phyloP scores from a whole-genome alignment of 2,329 filamentous ascomycete genomes.

The Triangularia verruculosa region DNA sequence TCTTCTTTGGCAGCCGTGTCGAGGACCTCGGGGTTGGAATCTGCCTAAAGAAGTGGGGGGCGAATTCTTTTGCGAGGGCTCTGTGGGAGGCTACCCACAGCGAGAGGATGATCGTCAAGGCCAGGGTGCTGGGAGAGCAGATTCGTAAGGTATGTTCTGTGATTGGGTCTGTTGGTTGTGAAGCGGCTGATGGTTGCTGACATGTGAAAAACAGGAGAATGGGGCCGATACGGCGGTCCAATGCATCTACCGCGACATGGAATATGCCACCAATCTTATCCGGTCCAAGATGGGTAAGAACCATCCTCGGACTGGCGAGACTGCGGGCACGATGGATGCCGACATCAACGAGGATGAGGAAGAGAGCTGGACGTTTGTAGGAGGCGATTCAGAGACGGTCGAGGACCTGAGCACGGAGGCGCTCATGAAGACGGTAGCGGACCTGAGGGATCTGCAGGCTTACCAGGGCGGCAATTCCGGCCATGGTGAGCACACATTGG shows the following conservation, averaged over 20 bases:
- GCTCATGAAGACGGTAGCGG: slow-evolving; percentile 15
- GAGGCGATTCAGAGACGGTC: slow-evolving; percentile 49
- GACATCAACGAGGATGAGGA: slow-evolving; percentile 62
- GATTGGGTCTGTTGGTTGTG: not conserved
- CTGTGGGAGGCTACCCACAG: slow-evolving; percentile 90
- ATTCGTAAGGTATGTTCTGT: slow-evolving; percentile 70
- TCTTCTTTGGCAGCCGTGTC: slow-evolving; percentile 86
- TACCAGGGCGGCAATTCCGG: not conserved
- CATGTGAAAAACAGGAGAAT: slow-evolving; percentile 62
- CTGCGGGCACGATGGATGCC: slow-evolving; percentile 33
- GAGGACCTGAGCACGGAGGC: slow-evolving; percentile 34
- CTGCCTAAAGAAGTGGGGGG: slow-evolving; percentile 83
- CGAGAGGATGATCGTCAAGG: slow-evolving; percentile 87
- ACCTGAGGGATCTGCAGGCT: slow-evolving; percentile 6
- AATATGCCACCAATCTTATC: slow-evolving; percentile 84
- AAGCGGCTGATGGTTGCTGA: slow-evolving; percentile 23
- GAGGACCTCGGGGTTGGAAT: slow-evolving; percentile 93
- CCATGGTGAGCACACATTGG: slow-evolving; percentile 22
- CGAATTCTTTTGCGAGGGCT: slow-evolving; percentile 78
- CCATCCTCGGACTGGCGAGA: slow-evolving; percentile 33
- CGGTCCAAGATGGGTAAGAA: slow-evolving; percentile 60
- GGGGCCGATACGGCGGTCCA: slow-evolving; percentile 90
- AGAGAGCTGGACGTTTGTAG: slow-evolving; percentile 90
- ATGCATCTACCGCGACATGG: slow-evolving; percentile 88
- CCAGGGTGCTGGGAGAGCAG: slow-evolving; percentile 74